Percentiles rank a stretch among this genome's conserved stretches.
Evolutionary conservation across 2,329 filamentous ascomycete species (phyloP).

Genomic region (Claviceps monticola): DNA sequence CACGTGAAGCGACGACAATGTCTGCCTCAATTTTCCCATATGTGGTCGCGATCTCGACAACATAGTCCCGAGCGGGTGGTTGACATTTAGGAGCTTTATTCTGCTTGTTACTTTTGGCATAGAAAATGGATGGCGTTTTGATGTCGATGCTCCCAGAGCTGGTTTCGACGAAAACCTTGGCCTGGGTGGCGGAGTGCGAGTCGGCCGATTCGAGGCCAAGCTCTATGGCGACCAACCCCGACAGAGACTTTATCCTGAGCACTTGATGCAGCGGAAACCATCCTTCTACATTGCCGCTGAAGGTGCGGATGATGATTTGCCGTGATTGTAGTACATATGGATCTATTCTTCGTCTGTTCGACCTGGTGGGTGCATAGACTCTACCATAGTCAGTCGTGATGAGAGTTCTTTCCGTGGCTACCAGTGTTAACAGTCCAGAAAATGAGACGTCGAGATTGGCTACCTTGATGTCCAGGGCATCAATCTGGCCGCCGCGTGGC

Average conservation of each 20-base stretch:
- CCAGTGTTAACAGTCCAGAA: slow-evolving; percentile 25
- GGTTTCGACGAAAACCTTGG: not conserved
- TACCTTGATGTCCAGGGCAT: slow-evolving; percentile 21
- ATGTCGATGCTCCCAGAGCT: not conserved
- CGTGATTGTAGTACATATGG: slow-evolving; percentile 30
- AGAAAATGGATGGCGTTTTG: not conserved
- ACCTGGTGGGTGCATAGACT: slow-evolving; percentile 12
- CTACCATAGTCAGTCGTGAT: slow-evolving; percentile 26
- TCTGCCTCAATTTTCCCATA: slow-evolving; percentile 11
- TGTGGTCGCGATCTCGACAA: not conserved
- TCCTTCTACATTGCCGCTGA: slow-evolving; percentile 30
- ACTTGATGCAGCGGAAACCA: slow-evolving; percentile 37
- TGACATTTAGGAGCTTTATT: not conserved
- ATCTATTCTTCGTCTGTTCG: slow-evolving; percentile 6
- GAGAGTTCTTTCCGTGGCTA: slow-evolving; percentile 13
- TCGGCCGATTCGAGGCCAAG: not conserved
- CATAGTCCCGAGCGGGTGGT: not conserved
- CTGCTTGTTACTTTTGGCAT: no score
- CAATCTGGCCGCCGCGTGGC: slow-evolving; percentile 25
- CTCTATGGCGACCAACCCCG: slow-evolving; percentile 23
- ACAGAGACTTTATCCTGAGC: slow-evolving; percentile 29
- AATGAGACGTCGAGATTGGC: slow-evolving; percentile 28
- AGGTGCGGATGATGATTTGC: slow-evolving; percentile 27
- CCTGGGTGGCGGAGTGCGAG: not conserved
- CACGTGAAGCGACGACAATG: slow-evolving; percentile 25